phyloP scores from a whole-genome alignment of 352 stramenopile genomes.

The Phytophthora tubulina region DNA sequence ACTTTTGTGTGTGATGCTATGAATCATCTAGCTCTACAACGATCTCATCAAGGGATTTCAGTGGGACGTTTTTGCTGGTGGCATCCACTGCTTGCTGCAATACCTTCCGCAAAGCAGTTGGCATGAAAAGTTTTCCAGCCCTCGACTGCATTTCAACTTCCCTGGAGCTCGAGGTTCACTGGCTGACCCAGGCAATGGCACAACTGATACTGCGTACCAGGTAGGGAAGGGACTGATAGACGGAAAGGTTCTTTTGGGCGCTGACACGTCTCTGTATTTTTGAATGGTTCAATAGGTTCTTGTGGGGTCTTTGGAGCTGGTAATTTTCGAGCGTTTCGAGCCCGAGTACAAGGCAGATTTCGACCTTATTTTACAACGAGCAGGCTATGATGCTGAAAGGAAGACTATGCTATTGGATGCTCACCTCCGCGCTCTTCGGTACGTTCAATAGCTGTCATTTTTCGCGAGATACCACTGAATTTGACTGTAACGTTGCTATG shows the following conservation, averaged over 20 bases:
- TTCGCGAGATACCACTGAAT: neutral
- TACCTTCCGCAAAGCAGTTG: constrained; percentile 76
- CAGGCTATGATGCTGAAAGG: constrained; percentile 67
- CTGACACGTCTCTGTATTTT: constrained; percentile 14
- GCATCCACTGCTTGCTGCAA: constrained; percentile 85
- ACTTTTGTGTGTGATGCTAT: constrained; percentile 19
- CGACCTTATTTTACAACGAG: constrained; percentile 62
- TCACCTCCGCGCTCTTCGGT: constrained; percentile 74
- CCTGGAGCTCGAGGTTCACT: constrained; percentile 70
- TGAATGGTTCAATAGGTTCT: constrained; percentile 53
- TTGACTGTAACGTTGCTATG: neutral
- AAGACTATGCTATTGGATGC: constrained; percentile 84
- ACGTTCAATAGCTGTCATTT: constrained; percentile 10
- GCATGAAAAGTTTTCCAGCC: constrained; percentile 72
- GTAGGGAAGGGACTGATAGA: constrained; percentile 23
- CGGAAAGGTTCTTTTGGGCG: neutral
- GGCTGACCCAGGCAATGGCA: constrained; percentile 77
- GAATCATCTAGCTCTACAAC: constrained; percentile 60
- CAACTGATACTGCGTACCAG: constrained; percentile 83
- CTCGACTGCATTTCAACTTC: constrained; percentile 83
- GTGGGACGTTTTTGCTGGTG: constrained; percentile 86
- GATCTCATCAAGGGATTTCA: constrained; percentile 88
- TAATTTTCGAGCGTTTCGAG: constrained; percentile 88
- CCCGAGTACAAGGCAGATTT: constrained; percentile 69
- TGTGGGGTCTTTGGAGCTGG: constrained; percentile 76